Evolutionary conservation across 2,329 filamentous ascomycete genomes (phyloP), one percentile per base, ranked within the genome.

Genomic region (Beauveria scarabaeidicola): DNA sequence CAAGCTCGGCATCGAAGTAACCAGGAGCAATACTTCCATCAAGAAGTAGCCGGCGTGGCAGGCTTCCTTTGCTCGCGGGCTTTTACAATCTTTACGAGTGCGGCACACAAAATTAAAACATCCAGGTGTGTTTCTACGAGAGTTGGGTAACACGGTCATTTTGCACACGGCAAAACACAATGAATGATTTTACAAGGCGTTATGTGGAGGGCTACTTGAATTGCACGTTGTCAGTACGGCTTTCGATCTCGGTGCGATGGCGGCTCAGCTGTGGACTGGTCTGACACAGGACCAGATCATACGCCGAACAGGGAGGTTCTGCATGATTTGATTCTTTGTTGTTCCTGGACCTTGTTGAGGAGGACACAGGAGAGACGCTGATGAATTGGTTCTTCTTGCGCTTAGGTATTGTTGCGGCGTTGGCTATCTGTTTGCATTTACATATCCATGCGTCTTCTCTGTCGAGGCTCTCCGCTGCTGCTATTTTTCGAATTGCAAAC

Each of bases 1-100:
- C n/a, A 66, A 67, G 85, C 76, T 94, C 29, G 87, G 90, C 63
- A 81, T 84, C 63, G 82, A 87, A 53, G 64, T 73, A 47, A 47
- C 66, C 11, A 66, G 68, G 29, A 51, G 21, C 46, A 62, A 62
- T 41, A 57, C 64, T 27, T 55, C 60, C 60, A 40, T 32, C 25
- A 38, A 40, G 41, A 55, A 55, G 9, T 52, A 55, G 52, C 11
- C 3, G 25, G 52, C 19, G 40, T 21, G 17, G 8, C n/a, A n/a
- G 11, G 11, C 3, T 41, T 41, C 21, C 27, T 5, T 7, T n/a
- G 17, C 17, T 29, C 17, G 27, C 27, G 47, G 11, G 6, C 29
- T 51, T 53, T 15, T 29, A 53, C 23, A 8, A 55, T 38, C 29
- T 40, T 56, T 10, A 48, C n/a, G 15, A 56, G 21, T 19, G 53